Evolutionary conservation across 805 yeast genomes (phyloP).

Genomic region (Lipomyces yamanashiensis): DNA sequence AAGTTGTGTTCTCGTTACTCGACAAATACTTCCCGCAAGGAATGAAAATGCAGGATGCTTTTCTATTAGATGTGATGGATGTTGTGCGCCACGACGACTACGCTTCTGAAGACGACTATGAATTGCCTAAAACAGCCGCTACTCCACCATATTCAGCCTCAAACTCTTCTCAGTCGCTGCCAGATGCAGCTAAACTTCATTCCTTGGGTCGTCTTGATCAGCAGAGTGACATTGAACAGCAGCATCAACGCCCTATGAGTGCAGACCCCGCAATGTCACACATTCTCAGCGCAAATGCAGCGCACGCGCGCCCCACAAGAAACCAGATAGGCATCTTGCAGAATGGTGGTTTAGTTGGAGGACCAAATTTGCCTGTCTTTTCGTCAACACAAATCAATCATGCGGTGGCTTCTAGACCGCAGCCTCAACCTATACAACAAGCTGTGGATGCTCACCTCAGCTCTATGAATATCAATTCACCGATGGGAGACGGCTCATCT

Average conservation of each 20-base stretch:
- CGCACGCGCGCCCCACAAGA: neutral
- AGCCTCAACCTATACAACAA: constrained; percentile 29
- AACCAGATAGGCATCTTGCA: neutral
- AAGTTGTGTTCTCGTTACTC: constrained; percentile 58
- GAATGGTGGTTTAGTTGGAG: neutral
- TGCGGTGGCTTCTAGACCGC: constrained; percentile 13
- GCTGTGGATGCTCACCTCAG: neutral
- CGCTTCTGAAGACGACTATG: constrained; percentile 17
- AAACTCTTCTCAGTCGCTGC: constrained; percentile 22
- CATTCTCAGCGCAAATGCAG: neutral
- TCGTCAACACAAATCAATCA: neutral
- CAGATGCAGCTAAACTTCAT: constrained; percentile 17
- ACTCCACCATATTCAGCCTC: constrained; percentile 3
- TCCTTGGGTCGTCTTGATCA: neutral
- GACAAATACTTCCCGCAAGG: constrained; percentile 69
- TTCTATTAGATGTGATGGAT: constrained; percentile 58
- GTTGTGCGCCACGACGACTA: neutral
- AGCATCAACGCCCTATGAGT: constrained; percentile 1
- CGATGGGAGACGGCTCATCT: constrained; percentile 2
- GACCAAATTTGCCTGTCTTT: neutral
- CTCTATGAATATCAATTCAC: neutral
- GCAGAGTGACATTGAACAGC: neutral
- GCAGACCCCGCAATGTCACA: constrained; percentile 3
- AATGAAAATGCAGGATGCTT: constrained; percentile 68
- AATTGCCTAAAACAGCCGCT: neutral